Percentiles rank a stretch among this genome's conserved stretches.
Evolutionary conservation across 352 stramenopile species (phyloP).

Genomic region (Phytophthora nicotianae): DNA sequence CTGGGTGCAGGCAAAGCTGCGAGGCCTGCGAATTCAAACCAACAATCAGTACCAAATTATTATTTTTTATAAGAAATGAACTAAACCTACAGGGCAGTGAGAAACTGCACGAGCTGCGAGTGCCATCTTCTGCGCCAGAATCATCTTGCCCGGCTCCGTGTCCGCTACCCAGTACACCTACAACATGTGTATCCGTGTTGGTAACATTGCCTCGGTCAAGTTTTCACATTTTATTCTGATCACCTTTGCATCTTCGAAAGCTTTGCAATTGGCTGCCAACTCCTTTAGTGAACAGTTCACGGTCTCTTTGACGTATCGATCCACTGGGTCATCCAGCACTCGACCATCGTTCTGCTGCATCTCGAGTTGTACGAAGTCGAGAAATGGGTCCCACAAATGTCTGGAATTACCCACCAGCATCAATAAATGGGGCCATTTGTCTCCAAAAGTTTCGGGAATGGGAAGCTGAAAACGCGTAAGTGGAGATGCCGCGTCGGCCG

Average conservation of each 20-base stretch:
- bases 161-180: constrained; percentile 76
- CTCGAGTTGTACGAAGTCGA: constrained; percentile 46
- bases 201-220: background rate
- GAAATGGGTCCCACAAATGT: constrained; percentile 55
- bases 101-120: constrained; percentile 51
- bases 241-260: constrained; percentile 32
- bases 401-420: constrained; percentile 75
- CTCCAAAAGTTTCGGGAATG: constrained; percentile 11
- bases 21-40: constrained; percentile 39
- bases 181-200: background rate
- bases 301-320: constrained; percentile 59
- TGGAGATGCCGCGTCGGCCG: constrained; percentile 12
- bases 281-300: constrained; percentile 37
- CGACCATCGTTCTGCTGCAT: constrained; percentile 30
- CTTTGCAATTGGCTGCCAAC: constrained; percentile 17
- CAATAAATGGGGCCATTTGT: constrained; percentile 50
- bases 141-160: constrained; percentile 72
- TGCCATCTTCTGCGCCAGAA: constrained; percentile 74
- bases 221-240: background rate
- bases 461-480: constrained; percentile 57
- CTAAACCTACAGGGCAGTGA: constrained; percentile 43
- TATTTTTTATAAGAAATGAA: background rate
- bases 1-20: constrained; percentile 70
- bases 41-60: background rate
- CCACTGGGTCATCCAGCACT: constrained; percentile 54